Evolutionary conservation across 805 yeast genomes (phyloP).

Genomic region (Lipomyces kockii): DNA sequence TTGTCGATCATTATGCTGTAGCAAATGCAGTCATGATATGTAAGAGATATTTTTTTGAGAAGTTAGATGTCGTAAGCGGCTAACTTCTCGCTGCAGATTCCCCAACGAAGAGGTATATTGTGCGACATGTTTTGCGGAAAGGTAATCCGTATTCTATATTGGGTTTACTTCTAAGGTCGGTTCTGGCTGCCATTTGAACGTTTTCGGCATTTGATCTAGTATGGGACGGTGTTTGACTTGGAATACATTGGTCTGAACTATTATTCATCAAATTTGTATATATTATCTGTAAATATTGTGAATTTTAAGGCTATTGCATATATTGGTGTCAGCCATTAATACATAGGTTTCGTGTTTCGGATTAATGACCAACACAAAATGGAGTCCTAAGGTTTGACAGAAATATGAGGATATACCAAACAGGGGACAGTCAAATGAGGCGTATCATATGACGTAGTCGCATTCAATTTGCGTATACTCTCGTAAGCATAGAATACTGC

Average conservation of each 20-base stretch:
- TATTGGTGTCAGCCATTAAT: background rate
- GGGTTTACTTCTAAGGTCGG: background rate
- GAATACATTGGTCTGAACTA: background rate
- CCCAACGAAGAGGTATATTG: slow-evolving; percentile 32
- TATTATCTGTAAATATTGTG: background rate
- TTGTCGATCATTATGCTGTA: slow-evolving; percentile 34
- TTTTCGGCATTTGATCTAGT: background rate
- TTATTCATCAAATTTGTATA: background rate
- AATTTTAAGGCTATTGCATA: background rate
- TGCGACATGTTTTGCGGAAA: slow-evolving; percentile 17
- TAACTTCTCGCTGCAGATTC: slow-evolving; percentile 4
- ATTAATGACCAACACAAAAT: background rate
- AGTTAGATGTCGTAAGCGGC: too few relatives aligned
- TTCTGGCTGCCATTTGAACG: background rate
- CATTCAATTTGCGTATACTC: background rate
- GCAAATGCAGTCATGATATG: slow-evolving; percentile 32
- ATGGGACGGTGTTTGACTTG: background rate
- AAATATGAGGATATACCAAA: too few relatives aligned
- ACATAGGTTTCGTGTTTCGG: background rate
- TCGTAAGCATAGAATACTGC: background rate
- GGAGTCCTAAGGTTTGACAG: too few relatives aligned
- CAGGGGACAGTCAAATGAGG: background rate
- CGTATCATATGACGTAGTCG: background rate
- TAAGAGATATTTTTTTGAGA: slow-evolving; percentile 3
- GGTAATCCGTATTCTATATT: background rate